Base-by-base conservation (phyloP, 257 asterid genomes). In the Lavandula angustifolia region DNA sequence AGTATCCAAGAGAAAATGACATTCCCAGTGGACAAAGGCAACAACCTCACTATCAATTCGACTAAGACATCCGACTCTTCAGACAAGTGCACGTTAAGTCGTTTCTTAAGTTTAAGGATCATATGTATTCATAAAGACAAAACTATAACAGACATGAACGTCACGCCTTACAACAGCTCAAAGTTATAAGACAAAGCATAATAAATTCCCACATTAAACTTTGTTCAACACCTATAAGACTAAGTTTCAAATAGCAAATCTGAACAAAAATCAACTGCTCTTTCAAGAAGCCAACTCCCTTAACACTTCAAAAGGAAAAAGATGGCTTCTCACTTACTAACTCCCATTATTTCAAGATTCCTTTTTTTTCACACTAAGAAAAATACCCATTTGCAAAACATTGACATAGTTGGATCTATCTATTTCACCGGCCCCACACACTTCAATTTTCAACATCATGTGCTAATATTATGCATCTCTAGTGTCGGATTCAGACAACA, bases 351-450 rank as follows among this genome's bases (percentile, higher is more conserved):
- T 61, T 41, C 66, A 71, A 71, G 84, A 85, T 77, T 79, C 85
- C 37, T 33, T 71, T 60, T 54, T 35, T 48, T 33, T 71, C 68
- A 57, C 46, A 70, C 76, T 53, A 49, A 54, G 34, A 80, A 66
- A 72, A 43, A 70, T 32, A 67, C 51, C 77, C 71, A 71, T 72
- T 66, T 62, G 60, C 75, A 40, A 68, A 79, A 78, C 76, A 75
- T 7, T 18, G 75, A 71, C 84, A 55, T 34, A 68, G 72, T 59
- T 76, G 67, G 66, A 71, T 69, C 80, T 40, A 80, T 79, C 84
- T 58, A 75, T 78, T 22, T 78, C 76, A 72, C 52, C 74, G 83
- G 85, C 35, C 95, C 95, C 95, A 86, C 92, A 59, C 40, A 60
- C 76, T 59, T 64, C 60, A 77, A 62, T 59, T 40, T 40, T 61